These are phyloP conservation scores for Debaryomycetaceae sp. DNA, from an alignment of 1,139 yeast species.

Conservation along the genomic window DNA sequence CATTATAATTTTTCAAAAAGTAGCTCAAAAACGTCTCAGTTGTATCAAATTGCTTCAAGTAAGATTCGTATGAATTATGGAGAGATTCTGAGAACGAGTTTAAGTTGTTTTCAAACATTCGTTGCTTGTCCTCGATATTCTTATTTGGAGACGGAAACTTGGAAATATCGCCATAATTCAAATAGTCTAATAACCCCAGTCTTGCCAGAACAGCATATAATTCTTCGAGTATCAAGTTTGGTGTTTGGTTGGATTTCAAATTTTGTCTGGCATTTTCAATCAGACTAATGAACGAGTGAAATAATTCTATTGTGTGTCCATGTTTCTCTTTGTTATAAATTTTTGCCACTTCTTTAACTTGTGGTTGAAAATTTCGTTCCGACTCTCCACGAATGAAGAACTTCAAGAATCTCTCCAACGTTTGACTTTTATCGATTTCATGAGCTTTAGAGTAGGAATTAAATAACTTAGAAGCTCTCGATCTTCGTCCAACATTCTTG, in stretches of 20 bases:
- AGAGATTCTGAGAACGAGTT: slow-evolving; percentile 27
- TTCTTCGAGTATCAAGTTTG: slow-evolving; percentile 16
- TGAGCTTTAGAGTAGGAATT: slow-evolving; percentile 2
- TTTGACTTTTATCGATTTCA: neutral
- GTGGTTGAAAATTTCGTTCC: neutral
- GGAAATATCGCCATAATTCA: slow-evolving; percentile 17
- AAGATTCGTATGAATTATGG: slow-evolving; percentile 17
- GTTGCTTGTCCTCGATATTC: slow-evolving; percentile 6
- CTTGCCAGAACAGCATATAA: slow-evolving; percentile 16
- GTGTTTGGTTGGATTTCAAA: slow-evolving; percentile 11
- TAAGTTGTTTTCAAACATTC: slow-evolving; percentile 16
- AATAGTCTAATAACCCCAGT: slow-evolving; percentile 20
- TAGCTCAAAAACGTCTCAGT: slow-evolving; percentile 26
- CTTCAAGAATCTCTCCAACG: neutral
- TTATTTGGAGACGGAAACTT: neutral
- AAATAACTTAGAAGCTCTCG: slow-evolving; percentile 27
- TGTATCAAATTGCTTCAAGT: slow-evolving; percentile 6
- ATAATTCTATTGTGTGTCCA: slow-evolving; percentile 2
- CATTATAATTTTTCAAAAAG: slow-evolving; percentile 47
- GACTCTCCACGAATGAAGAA: neutral
- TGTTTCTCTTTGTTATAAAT: slow-evolving; percentile 11
- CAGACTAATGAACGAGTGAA: slow-evolving; percentile 9
- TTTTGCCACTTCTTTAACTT: neutral
- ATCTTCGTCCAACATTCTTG: slow-evolving; percentile 17
- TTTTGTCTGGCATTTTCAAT: slow-evolving; percentile 12